Conservation (phyloP, 768 basidiomycete genomes). For the Trametes sanguinea region DNA sequence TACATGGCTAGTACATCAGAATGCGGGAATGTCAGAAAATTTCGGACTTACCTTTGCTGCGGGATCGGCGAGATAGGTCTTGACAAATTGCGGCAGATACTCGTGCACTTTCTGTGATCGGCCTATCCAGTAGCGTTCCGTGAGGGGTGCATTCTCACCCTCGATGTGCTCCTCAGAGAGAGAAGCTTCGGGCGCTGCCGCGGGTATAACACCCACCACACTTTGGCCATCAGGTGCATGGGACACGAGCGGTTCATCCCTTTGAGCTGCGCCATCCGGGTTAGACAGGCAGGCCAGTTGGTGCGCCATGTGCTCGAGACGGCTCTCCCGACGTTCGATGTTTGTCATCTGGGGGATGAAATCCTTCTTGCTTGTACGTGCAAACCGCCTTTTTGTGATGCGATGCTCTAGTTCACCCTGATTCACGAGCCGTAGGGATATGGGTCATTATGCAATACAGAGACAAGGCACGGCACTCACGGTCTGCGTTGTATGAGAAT, state of each 20-base stretch:
- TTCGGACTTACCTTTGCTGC: not conserved
- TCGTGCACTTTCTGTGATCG: not conserved
- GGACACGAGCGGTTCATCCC: not conserved
- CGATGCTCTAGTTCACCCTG: not conserved
- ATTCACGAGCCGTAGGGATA: not conserved
- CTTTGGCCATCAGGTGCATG: not conserved
- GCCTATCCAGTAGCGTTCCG: not conserved
- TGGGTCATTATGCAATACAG: not conserved
- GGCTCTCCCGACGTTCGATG: not conserved
- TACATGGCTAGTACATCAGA: not conserved
- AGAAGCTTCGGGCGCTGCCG: not conserved
- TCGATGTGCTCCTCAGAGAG: not conserved
- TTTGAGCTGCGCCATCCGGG: not conserved
- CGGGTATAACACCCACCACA: too few species aligned
- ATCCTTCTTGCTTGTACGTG: slow-evolving; percentile 4
- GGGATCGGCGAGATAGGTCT: not conserved
- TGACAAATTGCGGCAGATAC: not conserved
- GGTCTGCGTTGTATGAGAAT: slow-evolving; percentile 28
- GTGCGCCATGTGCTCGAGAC: not conserved
- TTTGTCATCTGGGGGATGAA: not conserved
- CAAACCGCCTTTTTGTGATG: not conserved
- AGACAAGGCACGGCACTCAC: slow-evolving; percentile 17
- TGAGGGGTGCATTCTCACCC: not conserved
- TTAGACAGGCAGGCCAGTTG: not conserved
- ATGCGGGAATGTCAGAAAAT: not conserved